These are phyloP conservation scores for Exophiala bonariae DNA, from an alignment of 2,329 filamentous ascomycete genomes.

Conservation along the genomic window DNA sequence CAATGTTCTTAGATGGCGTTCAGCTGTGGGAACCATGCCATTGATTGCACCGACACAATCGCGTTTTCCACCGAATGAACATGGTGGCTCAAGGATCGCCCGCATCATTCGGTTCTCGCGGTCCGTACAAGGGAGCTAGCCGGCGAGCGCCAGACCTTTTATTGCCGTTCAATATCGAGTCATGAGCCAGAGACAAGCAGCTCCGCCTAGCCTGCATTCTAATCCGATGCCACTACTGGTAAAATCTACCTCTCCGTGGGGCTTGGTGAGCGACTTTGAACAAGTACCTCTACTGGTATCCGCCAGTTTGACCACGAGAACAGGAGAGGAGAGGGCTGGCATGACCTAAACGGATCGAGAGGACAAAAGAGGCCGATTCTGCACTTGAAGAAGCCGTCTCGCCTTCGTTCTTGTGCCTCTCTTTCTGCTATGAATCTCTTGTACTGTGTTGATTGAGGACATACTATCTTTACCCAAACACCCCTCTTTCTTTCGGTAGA, in stretches of 20 bases:
- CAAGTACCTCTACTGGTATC: too few species aligned
- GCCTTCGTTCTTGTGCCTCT: too few species aligned
- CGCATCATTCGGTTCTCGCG: slow-evolving; percentile 21
- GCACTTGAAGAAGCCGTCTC: too few species aligned
- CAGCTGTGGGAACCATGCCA: not conserved
- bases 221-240: slow-evolving; percentile 17
- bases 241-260: slow-evolving; percentile 16
- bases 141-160: slow-evolving; percentile 13
- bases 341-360: too few species aligned
- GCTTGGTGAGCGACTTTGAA: slow-evolving; percentile 6
- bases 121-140: slow-evolving; percentile 20
- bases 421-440: too few species aligned
- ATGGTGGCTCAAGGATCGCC: slow-evolving; percentile 16
- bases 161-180: slow-evolving; percentile 10
- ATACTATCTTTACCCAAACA: too few species aligned
- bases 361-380: too few species aligned
- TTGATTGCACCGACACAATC: slow-evolving; percentile 12
- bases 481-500: too few species aligned
- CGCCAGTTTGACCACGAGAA: too few species aligned
- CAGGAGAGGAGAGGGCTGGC: too few species aligned
- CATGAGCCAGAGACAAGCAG: slow-evolving; percentile 5
- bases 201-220: slow-evolving; percentile 6
- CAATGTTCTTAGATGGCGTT: not conserved
- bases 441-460: too few species aligned
- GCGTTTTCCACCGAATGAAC: slow-evolving; percentile 19